A percentile compares a stretch with the other conserved stretches of the same genome.
Conservation (phyloP, 108 stramenopile genomes). For the Chaetoceros muelleri region DNA sequence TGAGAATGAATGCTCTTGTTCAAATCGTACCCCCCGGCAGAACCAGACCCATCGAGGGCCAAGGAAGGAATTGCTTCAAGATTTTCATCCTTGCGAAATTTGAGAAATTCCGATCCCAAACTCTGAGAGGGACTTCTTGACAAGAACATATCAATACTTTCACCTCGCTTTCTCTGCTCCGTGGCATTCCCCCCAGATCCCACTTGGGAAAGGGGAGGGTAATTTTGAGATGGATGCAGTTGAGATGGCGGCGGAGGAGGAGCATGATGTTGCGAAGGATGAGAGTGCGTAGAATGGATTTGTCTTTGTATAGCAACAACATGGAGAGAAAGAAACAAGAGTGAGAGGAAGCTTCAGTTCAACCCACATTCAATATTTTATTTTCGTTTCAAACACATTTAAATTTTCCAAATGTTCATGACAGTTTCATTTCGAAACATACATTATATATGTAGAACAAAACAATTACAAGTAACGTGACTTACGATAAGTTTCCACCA, state of each 20-base stretch:
- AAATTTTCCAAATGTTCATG: no score
- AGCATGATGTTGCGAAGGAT: background rate
- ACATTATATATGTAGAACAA: no score
- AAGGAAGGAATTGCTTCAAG: background rate
- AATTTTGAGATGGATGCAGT: no score
- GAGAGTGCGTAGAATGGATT: no score
- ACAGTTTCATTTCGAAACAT: no score
- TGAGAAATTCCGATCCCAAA: constrained; percentile 71
- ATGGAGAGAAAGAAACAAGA: no score
- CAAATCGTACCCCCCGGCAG: background rate
- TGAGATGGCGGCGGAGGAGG: background rate
- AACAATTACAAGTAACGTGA: no score
- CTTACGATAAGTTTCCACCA: background rate
- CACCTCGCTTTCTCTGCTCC: background rate
- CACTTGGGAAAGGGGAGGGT: background rate
- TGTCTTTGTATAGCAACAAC: no score
- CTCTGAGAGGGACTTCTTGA: constrained; percentile 71
- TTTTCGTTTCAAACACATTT: no score
- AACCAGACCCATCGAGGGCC: background rate
- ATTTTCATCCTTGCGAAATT: constrained; percentile 19
- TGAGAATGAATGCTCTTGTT: background rate
- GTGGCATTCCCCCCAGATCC: background rate
- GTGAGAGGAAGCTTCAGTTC: no score
- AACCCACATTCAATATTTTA: no score
- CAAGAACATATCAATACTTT: constrained; percentile 62